Evolutionary conservation across 192 early-diverging fungal species (phyloP).

Genomic region (Podila verticillata): DNA sequence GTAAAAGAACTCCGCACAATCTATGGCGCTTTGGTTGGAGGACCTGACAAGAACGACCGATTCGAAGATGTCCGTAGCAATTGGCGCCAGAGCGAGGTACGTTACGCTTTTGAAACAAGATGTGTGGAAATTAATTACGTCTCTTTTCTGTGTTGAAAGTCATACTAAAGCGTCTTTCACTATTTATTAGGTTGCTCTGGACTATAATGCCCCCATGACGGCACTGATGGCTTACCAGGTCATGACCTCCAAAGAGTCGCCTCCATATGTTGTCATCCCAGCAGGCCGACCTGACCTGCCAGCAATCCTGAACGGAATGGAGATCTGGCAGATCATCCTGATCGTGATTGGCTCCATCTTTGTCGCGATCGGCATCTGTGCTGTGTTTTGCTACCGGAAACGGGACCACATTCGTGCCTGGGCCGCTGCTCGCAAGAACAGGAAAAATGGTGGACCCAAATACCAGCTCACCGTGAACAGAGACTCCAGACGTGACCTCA

Average conservation of each 20-base stretch:
- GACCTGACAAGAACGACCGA: constrained; percentile 61
- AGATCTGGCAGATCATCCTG: constrained; percentile 59
- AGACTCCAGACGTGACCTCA: not conserved
- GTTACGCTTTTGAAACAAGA: not conserved
- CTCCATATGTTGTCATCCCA: constrained; percentile 59
- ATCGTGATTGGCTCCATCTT: constrained; percentile 56
- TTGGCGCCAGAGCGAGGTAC: constrained; percentile 61
- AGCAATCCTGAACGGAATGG: constrained; percentile 36
- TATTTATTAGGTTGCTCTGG: constrained; percentile 54
- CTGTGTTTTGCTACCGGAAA: constrained; percentile 29
- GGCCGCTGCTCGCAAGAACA: constrained; percentile 19
- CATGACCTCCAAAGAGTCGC: constrained; percentile 42
- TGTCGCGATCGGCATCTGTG: constrained; percentile 40
- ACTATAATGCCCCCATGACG: constrained; percentile 65
- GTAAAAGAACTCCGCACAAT: constrained; percentile 47
- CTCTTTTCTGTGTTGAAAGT: no score
- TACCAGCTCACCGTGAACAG: not conserved
- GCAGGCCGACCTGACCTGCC: constrained; percentile 54
- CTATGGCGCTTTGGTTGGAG: constrained; percentile 68
- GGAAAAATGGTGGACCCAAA: not conserved
- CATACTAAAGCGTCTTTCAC: no score
- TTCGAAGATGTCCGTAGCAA: constrained; percentile 58
- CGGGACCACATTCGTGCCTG: constrained; percentile 46
- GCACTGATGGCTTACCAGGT: constrained; percentile 63
- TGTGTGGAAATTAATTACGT: no score